These are phyloP conservation scores for Claviceps arundinis DNA, from an alignment of 2,329 filamentous ascomycete genomes.

Conservation along the genomic window DNA sequence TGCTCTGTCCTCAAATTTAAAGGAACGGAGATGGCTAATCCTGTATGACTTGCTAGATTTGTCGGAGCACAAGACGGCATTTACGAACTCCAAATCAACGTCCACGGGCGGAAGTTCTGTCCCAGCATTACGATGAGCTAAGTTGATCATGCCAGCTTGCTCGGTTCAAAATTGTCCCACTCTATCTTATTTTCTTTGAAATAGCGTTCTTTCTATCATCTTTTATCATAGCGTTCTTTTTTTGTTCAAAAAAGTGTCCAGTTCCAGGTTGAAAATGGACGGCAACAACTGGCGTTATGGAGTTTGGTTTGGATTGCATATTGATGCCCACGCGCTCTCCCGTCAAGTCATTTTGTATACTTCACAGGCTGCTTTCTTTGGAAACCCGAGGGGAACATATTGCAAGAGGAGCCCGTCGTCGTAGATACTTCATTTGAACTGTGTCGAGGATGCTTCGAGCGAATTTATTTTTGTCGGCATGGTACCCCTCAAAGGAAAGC, in stretches of 20 bases:
- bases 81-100: constrained; percentile 58
- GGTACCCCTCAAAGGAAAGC: not conserved
- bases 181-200: not conserved
- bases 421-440: not conserved
- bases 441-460: not conserved
- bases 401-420: not conserved
- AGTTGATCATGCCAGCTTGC: constrained; percentile 7
- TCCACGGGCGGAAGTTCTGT: constrained; percentile 45
- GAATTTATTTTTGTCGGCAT: not conserved
- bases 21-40: constrained; percentile 9
- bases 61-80: constrained; percentile 59
- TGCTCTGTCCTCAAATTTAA: not conserved
- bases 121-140: constrained; percentile 42
- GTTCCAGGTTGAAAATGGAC: not conserved
- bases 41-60: constrained; percentile 28
- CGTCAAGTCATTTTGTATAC: not conserved
- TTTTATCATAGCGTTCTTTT: not conserved
- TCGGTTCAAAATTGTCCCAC: too few relatives aligned
- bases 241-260: not conserved
- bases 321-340: not conserved
- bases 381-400: too few relatives aligned
- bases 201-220: not conserved
- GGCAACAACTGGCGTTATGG: constrained; percentile 3
- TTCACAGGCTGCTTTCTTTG: too few relatives aligned
- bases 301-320: not conserved